These are phyloP conservation scores for Wickerhamomyces sp. DNA, from an alignment of 1,139 yeast genomes.

Conservation along the genomic window DNA sequence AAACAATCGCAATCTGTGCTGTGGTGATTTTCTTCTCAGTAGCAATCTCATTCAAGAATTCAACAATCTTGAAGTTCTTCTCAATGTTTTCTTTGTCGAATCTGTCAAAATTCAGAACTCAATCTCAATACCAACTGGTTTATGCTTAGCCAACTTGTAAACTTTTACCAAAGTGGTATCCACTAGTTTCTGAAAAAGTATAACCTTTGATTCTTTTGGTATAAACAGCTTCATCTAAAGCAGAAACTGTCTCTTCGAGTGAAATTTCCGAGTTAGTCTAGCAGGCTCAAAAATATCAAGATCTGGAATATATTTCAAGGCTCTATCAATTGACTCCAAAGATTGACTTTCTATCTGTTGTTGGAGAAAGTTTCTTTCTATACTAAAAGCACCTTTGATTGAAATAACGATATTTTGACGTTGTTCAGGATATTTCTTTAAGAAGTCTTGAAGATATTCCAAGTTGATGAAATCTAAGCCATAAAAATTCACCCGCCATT, in stretches of 20 bases:
- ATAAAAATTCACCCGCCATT: constrained; percentile 82
- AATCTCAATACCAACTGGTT: constrained; percentile 63
- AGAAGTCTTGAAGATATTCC: constrained; percentile 50
- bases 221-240: constrained; percentile 47
- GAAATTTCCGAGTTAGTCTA: constrained; percentile 51
- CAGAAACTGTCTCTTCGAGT: constrained; percentile 43
- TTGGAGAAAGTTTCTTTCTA: constrained; percentile 36
- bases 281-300: constrained; percentile 63
- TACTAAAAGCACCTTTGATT: constrained; percentile 59
- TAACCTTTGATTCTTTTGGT: constrained; percentile 59
- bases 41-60: constrained; percentile 43
- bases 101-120: constrained; percentile 54
- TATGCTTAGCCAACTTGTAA: constrained; percentile 32
- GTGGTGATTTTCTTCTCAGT: constrained; percentile 40
- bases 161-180: constrained; percentile 57
- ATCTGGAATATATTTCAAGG: constrained; percentile 40
- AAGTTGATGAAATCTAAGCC: constrained; percentile 52
- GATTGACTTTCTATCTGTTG: constrained; percentile 45
- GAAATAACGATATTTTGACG: constrained; percentile 51
- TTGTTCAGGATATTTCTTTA: constrained; percentile 49
- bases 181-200: constrained; percentile 67
- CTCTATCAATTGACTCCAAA: constrained; percentile 45
- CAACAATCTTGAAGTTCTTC: constrained; percentile 42
- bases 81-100: constrained; percentile 52
- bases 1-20: constrained; percentile 67